phyloP scores from a whole-genome alignment of 1,284 basidiomycete genomes.

The Chalciporus sp. region DNA sequence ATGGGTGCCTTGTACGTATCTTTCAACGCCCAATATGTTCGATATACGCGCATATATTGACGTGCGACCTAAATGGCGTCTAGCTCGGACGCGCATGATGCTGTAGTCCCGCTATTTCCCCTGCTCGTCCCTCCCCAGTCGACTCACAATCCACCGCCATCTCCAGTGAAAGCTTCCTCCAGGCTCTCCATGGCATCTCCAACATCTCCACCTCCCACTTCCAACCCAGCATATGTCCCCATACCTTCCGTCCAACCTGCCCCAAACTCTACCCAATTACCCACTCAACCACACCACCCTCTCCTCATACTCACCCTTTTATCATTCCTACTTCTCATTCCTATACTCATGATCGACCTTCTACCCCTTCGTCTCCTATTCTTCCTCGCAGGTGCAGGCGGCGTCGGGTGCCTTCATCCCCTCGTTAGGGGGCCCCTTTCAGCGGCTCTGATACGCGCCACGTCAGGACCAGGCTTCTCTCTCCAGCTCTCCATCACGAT shows the following conservation, averaged over 20 bases:
- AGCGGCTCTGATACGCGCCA: not conserved
- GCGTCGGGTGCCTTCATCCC: constrained; percentile 37
- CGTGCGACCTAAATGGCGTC: not conserved
- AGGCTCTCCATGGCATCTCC: not conserved
- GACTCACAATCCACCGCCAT: constrained; percentile 35
- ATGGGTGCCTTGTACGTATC: constrained; percentile 71
- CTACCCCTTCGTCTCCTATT: constrained; percentile 63
- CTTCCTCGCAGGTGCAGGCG: constrained; percentile 55
- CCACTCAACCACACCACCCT: constrained; percentile 38
- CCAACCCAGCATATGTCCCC: constrained; percentile 44
- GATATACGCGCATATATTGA: not conserved
- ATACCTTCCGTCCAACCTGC: constrained; percentile 36
- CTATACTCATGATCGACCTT: constrained; percentile 50
- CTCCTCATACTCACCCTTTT: constrained; percentile 44
- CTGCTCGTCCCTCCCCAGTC: constrained; percentile 38
- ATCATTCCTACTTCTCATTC: constrained; percentile 49
- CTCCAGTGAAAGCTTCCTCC: not conserved
- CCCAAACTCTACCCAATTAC: not conserved
- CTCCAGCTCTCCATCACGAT: constrained; percentile 14
- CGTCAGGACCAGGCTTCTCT: constrained; percentile 21
- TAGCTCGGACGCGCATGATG: constrained; percentile 54
- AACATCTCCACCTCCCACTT: not conserved
- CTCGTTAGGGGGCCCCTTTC: constrained; percentile 5
- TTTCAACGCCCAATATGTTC: not conserved
- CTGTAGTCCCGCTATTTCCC: constrained; percentile 32